Evolutionary conservation across 345 rosid genomes (phyloP).

Genomic region (Geranium brycei): DNA sequence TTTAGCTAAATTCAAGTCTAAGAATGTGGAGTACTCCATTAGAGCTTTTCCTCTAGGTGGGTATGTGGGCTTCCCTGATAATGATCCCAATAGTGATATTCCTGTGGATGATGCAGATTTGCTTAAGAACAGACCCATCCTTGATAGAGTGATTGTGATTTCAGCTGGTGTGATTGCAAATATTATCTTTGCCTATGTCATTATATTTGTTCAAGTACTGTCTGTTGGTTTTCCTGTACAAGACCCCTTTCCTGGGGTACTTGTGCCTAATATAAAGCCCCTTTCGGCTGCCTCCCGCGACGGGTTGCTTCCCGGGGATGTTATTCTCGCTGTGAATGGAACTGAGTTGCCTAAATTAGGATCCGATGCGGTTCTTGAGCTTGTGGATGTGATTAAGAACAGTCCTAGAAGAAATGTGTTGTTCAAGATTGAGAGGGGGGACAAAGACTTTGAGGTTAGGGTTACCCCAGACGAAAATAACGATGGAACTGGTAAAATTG

Average conservation of each 20-base stretch:
- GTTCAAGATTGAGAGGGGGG: conserved; percentile 52
- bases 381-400: conserved; percentile 56
- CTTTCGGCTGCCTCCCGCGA: conserved; percentile 85
- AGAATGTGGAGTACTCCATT: conserved; percentile 75
- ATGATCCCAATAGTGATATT: conserved; percentile 82
- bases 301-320: conserved; percentile 79
- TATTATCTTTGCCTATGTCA: conserved; percentile 62
- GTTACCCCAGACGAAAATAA: conserved; percentile 67
- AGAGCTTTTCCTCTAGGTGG: conserved; percentile 93
- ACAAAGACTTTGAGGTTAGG: conserved; percentile 35
- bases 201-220: conserved; percentile 66
- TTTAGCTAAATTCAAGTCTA: conserved; percentile 70
- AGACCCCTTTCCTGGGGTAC: conserved; percentile 82
- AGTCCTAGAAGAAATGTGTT: conserved; percentile 50
- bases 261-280: conserved; percentile 72
- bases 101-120: conserved; percentile 70
- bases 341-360: conserved; percentile 39
- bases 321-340: conserved; percentile 57
- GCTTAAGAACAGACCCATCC: conserved; percentile 75
- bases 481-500: conserved; percentile 83
- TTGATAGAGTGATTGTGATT: conserved; percentile 68
- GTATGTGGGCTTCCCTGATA: conserved; percentile 92
- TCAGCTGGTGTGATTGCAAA: conserved; percentile 96
- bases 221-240: conserved; percentile 91
- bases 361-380: conserved; percentile 46